Percentiles rank a stretch among this genome's conserved stretches.
These are phyloP conservation scores for Powellomyces hirtus DNA, from an alignment of 192 early-diverging fungal species.

Conservation along the genomic window DNA sequence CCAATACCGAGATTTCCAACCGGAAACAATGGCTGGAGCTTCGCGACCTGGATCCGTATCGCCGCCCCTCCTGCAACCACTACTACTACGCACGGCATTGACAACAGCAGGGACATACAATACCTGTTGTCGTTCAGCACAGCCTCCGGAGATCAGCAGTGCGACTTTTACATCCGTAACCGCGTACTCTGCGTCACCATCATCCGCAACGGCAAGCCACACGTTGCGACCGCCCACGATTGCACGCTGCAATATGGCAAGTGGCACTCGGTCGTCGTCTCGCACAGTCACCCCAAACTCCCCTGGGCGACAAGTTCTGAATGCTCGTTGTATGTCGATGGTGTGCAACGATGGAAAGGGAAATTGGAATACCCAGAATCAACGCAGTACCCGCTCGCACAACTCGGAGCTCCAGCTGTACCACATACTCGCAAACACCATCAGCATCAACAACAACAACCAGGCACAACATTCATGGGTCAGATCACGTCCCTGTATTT, in stretches of 20 bases:
- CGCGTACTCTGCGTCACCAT: conserved; percentile 4
- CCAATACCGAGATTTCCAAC: conserved; percentile 34
- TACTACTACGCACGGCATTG: too few species aligned
- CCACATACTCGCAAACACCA: neutral
- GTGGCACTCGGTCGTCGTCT: conserved; percentile 42
- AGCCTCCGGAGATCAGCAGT: conserved; percentile 12
- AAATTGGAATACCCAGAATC: conserved; percentile 42
- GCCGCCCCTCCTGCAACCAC: conserved; percentile 13
- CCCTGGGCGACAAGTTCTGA: conserved; percentile 32
- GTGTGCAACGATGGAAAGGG: conserved; percentile 15
- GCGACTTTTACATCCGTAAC: conserved; percentile 26
- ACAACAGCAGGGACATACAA: neutral
- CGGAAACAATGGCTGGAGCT: conserved; percentile 32
- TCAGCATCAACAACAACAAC: neutral
- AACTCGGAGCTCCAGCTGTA: conserved; percentile 17
- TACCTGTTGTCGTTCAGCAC: conserved; percentile 1
- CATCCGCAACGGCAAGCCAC: neutral
- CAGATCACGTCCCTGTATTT: conserved; percentile 40
- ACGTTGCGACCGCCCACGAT: neutral
- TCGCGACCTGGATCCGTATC: conserved; percentile 37
- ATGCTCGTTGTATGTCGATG: conserved; percentile 30
- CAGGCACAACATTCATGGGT: conserved; percentile 22
- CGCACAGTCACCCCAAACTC: conserved; percentile 33
- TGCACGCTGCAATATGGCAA: neutral
- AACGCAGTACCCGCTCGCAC: conserved; percentile 8